A percentile compares a stretch with the other conserved stretches of the same genome.
These are phyloP conservation scores for Chlorokybus atmophyticus DNA, from an alignment of 139 green algal genomes.

Conservation along the genomic window DNA sequence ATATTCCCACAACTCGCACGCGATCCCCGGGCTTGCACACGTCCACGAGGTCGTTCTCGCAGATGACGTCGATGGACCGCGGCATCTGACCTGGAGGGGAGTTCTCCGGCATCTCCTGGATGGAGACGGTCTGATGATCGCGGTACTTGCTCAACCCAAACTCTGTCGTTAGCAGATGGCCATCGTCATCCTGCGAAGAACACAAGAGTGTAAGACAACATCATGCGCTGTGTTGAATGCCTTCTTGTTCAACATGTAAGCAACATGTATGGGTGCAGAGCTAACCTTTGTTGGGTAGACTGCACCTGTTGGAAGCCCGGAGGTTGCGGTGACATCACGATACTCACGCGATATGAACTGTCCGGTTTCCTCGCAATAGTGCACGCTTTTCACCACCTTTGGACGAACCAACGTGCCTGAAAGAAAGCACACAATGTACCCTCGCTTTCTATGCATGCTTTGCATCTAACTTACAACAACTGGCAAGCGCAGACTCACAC, in stretches of 20 bases:
- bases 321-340: conserved; percentile 70
- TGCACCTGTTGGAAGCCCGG: conserved; percentile 47
- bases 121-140: conserved; percentile 63
- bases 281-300: conserved; percentile 54
- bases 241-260: too few relatives aligned
- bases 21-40: conserved; percentile 87
- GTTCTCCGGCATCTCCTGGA: conserved; percentile 96
- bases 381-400: conserved; percentile 73
- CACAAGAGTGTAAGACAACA: neutral
- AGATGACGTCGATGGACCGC: conserved; percentile 56
- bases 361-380: conserved; percentile 71
- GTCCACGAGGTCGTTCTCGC: conserved; percentile 64
- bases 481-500: conserved; percentile 22
- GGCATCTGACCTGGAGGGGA: conserved; percentile 88
- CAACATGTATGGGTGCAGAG: neutral
- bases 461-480: too few relatives aligned
- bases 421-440: too few relatives aligned
- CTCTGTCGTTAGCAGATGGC: conserved; percentile 82
- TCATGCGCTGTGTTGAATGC: too few relatives aligned
- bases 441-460: too few relatives aligned
- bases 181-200: conserved; percentile 47
- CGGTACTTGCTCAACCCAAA: conserved; percentile 84
- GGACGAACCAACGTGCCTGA: conserved; percentile 61
- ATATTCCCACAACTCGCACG: conserved; percentile 76
- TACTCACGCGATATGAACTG: conserved; percentile 65